Percentiles rank a stretch among this genome's conserved stretches.
phyloP scores from a whole-genome alignment of 805 yeast genomes.

The Barnettozyma sp. region DNA sequence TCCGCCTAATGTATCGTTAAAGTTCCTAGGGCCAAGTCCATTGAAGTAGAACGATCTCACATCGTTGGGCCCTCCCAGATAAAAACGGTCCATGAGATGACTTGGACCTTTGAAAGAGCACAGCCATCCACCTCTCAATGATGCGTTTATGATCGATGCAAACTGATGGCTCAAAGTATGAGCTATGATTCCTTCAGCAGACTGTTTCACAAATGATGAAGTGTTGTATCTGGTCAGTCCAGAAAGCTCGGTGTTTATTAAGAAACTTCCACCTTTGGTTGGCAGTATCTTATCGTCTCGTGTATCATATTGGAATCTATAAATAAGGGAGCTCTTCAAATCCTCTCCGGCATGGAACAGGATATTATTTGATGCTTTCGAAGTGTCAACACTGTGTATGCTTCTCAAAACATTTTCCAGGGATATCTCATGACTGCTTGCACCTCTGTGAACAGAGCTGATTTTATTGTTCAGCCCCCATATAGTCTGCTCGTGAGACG shows the following conservation, averaged over 20 bases:
- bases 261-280: constrained; percentile 33
- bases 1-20: constrained; percentile 60
- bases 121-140: constrained; percentile 51
- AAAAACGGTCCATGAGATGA: constrained; percentile 74
- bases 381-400: constrained; percentile 33
- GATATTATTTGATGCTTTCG: constrained; percentile 44
- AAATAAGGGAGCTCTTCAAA: constrained; percentile 47
- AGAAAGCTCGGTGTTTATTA: constrained; percentile 40
- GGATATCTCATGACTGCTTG: constrained; percentile 42
- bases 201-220: constrained; percentile 30
- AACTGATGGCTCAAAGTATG: constrained; percentile 27
- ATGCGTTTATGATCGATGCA: constrained; percentile 37
- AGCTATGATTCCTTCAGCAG: constrained; percentile 30
- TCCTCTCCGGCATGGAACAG: constrained; percentile 57
- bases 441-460: constrained; percentile 10
- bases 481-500: constrained; percentile 45
- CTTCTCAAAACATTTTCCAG: constrained; percentile 40
- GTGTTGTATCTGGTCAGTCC: constrained; percentile 21
- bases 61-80: constrained; percentile 72
- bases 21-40: constrained; percentile 58
- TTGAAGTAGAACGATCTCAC: constrained; percentile 64
- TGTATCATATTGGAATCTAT: constrained; percentile 35
- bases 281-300: constrained; percentile 39
- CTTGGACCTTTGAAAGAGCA: constrained; percentile 31
- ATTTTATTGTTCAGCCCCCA: constrained; percentile 38